Percentiles rank a stretch among this genome's conserved stretches.
These are phyloP conservation scores for Wolfiporia cocos DNA, from an alignment of 1,284 basidiomycete species.

Conservation along the genomic window DNA sequence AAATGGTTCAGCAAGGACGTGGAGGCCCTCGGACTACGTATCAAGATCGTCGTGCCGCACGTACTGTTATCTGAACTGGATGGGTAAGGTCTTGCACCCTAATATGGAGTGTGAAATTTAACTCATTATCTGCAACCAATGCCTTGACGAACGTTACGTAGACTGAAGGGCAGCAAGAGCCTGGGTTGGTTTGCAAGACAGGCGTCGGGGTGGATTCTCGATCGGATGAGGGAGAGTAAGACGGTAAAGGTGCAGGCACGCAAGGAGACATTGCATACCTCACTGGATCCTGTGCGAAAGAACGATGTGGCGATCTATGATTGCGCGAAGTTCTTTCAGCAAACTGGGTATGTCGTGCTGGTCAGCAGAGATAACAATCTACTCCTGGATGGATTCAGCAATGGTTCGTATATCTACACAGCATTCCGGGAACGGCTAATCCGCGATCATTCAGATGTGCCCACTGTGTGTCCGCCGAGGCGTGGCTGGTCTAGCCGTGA, in stretches of 20 bases:
- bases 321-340: constrained; percentile 56
- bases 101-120: not conserved
- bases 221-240: constrained; percentile 52
- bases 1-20: constrained; percentile 58
- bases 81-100: constrained; percentile 34
- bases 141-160: constrained; percentile 19
- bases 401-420: too few species aligned
- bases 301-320: constrained; percentile 70
- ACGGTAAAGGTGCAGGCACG: constrained; percentile 60
- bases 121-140: not conserved
- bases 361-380: constrained; percentile 66
- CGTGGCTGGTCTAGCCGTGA: constrained; percentile 27
- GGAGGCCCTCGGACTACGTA: constrained; percentile 39
- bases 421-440: too few species aligned
- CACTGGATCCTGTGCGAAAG: constrained; percentile 12
- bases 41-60: constrained; percentile 61
- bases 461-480: too few species aligned
- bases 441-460: too few species aligned
- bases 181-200: constrained; percentile 61
- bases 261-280: constrained; percentile 33
- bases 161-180: constrained; percentile 56
- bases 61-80: constrained; percentile 71
- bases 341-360: constrained; percentile 31
- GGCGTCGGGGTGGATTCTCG: constrained; percentile 66
- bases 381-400: too few species aligned